Base-by-base conservation (phyloP, 2,329 filamentous ascomycete genomes). In the Pseudocercospora fuligena region DNA sequence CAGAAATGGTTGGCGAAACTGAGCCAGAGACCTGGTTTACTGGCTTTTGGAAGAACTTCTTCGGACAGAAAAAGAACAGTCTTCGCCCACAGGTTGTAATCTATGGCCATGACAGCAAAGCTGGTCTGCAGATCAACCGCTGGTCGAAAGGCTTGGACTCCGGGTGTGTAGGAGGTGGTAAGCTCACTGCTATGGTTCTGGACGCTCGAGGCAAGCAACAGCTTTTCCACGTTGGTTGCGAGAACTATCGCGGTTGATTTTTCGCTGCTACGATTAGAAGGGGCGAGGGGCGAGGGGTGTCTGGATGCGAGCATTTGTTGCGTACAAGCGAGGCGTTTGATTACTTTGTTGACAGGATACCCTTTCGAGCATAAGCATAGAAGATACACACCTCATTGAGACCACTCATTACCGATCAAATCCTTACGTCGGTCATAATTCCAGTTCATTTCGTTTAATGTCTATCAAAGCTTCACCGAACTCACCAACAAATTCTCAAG, bases 91-190 rank as follows among this genome's bases (percentile, higher is more conserved):
- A 76, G 14, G 92, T 91, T 0, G 90, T 97, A 47, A 85, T 97
- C 65, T 97, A 97, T 78, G 94, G 94, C 5, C 94, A 98, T 77
- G 92, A 97, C 77, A 87, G 92, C 23, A 89, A 89, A 73, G 81
- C 81, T 2, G 93, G 93, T 0, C 85, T 96, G 27, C 85, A 86
- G 74, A 79, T 90, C 19, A 79, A 87, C 59, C 83, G 86, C 58
- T 96, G 92, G 78, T 92, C 90, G 3, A 92, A 93, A 75, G 95
- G 95, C 0, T 82, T 98, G 56, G 95, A 98, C 78, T 92, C 91
- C 0, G 90, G 89, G 0, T 98, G 95, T 77, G 88, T 92, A 2
- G 87, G 86, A 69, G 94, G 93, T 11, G 89, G 89, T 1, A 84
- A 88, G 69, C 82, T 99, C 70, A 92, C 91, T 0, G 94, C 92